Evolutionary conservation across 2,329 filamentous ascomycete species (phyloP), one percentile per base, ranked within the genome.

Genomic region (Chrysosporium queenslandicum): DNA sequence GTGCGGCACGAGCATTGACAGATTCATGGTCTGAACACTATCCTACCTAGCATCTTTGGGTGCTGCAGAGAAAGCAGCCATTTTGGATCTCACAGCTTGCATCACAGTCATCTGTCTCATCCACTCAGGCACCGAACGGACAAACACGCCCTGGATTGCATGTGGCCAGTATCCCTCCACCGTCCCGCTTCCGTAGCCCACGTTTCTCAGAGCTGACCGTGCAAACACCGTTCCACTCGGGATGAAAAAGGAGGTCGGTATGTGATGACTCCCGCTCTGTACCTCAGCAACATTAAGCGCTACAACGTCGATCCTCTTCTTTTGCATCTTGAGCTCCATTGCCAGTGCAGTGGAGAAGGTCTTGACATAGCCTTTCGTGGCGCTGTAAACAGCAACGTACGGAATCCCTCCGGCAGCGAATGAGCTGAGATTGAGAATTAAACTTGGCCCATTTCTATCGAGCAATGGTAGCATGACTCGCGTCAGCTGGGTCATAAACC

Each of bases 401-500:
- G 78, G 78, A 11, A 76, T 54, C 0, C 73, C 74, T 12, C 66
- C 59, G 43, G 73, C 69, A 2, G 73, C 65, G 3, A 74, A 56
- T 3, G 74, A 77, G 4, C 75, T 73, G 30, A 79, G 66, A 58
- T 76, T 79, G 56, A 81, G 50, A 48, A 81, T 64, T 4, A 81
- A 63, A 1, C 68, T 63, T 0, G 76, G 74, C 0, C 60, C 57
- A 50, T 67, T 70, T 20, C 61, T 61, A 2, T 61, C 56, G 23
- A 81, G 64, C 0, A 67, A 53, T 0, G 76, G 75, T 0, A 80
- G 57, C 2, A 79, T 63, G 0, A 66, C 64, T 0, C 67, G 61
- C 0, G 74, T 78, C 3, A 81, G 60, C 16, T 76, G 72, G 1
- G 71, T 64, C 0, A 74, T 72, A 57, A 80, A 81, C 3, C 71